These are phyloP conservation scores for Arthrobotrys conoides DNA, from an alignment of 2,329 filamentous ascomycete genomes.

Conservation along the genomic window DNA sequence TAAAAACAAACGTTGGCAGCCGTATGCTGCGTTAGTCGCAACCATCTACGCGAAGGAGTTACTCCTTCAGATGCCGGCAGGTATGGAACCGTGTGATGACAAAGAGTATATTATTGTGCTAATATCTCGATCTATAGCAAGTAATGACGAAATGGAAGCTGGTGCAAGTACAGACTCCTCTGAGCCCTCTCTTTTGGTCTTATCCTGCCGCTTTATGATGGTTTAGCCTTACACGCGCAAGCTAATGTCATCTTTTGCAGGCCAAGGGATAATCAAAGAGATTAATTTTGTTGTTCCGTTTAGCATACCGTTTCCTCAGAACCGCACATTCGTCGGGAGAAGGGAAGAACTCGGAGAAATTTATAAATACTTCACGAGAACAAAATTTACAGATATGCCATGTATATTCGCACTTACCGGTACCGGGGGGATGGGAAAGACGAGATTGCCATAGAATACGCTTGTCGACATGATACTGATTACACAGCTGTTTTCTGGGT, in stretches of 20 bases:
- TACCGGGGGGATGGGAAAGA: slow-evolving; percentile 17
- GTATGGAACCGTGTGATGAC: neutral
- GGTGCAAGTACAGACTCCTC: neutral
- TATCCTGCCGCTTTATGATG: neutral
- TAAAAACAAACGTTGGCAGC: slow-evolving; percentile 25
- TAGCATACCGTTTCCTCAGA: slow-evolving; percentile 18
- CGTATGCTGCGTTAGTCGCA: slow-evolving; percentile 30
- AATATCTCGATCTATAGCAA: neutral
- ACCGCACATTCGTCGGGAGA: slow-evolving; percentile 24
- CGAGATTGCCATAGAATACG: slow-evolving; percentile 12
- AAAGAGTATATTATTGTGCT: neutral
- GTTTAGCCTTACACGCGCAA: neutral
- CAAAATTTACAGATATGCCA: neutral
- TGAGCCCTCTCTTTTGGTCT: neutral
- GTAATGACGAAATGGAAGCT: neutral
- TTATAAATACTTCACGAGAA: slow-evolving; percentile 8
- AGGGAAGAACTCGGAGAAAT: slow-evolving; percentile 15
- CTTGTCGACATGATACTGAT: slow-evolving; percentile 24
- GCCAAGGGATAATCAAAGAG: neutral
- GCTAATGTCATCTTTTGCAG: neutral
- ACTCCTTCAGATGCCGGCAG: neutral
- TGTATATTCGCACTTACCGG: slow-evolving; percentile 3
- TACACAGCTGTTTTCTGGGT: slow-evolving; percentile 64
- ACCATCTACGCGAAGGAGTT: slow-evolving; percentile 23
- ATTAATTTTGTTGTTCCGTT: slow-evolving; percentile 10